Conservation (phyloP, 352 stramenopile species). For the Phytophthora cryptogea region DNA sequence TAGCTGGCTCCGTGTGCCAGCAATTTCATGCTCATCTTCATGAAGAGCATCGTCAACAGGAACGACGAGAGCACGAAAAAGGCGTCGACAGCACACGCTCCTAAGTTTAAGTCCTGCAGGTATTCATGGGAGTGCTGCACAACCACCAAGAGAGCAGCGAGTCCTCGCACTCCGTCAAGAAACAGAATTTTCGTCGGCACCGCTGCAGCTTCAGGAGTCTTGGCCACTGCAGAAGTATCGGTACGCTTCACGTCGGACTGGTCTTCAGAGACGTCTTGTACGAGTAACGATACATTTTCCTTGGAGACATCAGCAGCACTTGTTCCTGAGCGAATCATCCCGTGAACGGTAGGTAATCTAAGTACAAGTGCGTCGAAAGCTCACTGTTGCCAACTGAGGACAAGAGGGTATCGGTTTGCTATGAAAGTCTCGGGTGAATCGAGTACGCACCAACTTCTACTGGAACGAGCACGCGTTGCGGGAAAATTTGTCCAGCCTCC, state of each 20-base stretch:
- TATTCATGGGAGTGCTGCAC: slow-evolving; percentile 34
- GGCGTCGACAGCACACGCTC: slow-evolving; percentile 31
- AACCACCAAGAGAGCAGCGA: slow-evolving; percentile 39
- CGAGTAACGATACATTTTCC: background rate
- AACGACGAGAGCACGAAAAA: slow-evolving; percentile 57
- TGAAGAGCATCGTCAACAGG: slow-evolving; percentile 43
- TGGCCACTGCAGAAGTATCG: background rate
- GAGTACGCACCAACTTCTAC: background rate
- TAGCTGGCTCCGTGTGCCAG: slow-evolving; percentile 20
- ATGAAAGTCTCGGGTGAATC: no score
- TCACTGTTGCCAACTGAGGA: background rate
- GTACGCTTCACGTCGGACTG: slow-evolving; percentile 1
- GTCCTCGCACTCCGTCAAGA: slow-evolving; percentile 44
- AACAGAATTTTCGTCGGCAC: slow-evolving; percentile 36
- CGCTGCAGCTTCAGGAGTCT: background rate
- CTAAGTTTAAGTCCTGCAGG: slow-evolving; percentile 30
- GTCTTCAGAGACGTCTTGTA: slow-evolving; percentile 2
- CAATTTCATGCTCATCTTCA: slow-evolving; percentile 30
- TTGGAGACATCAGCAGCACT: background rate
- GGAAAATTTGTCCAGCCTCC: background rate
- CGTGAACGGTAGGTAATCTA: no score
- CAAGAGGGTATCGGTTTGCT: no score
- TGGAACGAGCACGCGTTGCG: slow-evolving; percentile 3
- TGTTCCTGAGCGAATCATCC: background rate
- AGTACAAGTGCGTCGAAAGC: background rate